A percentile compares a stretch with the other conserved stretches of the same genome.
phyloP scores from a whole-genome alignment of 75 land plant species.

The Pseudotsuga menziesii region DNA sequence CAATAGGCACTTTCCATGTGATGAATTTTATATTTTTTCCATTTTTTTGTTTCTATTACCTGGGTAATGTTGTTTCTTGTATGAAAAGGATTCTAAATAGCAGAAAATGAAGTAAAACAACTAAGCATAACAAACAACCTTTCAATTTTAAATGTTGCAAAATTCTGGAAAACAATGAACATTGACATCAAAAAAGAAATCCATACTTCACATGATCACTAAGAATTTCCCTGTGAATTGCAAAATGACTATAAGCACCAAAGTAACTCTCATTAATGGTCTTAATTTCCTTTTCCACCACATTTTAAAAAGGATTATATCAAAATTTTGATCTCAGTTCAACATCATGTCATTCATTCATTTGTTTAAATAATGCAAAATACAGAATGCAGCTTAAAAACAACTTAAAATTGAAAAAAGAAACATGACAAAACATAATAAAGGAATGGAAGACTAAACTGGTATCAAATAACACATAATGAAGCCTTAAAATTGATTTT shows the following conservation, averaged over 20 bases:
- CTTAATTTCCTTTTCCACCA: conserved; percentile 49
- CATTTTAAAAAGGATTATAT: conserved; percentile 21
- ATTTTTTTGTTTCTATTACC: not conserved
- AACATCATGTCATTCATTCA: not conserved
- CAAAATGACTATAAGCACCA: conserved; percentile 81
- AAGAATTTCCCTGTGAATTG: conserved; percentile 96
- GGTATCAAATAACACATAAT: not conserved
- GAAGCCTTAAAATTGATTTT: not conserved
- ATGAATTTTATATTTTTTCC: not conserved
- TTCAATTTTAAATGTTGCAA: not conserved
- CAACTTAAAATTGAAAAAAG: not conserved
- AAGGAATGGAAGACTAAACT: no score
- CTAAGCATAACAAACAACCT: not conserved
- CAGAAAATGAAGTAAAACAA: not conserved
- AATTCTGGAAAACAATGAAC: not conserved
- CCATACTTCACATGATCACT: conserved; percentile 65
- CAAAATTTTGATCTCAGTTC: not conserved
- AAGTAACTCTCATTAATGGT: conserved; percentile 71
- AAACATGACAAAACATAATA: not conserved
- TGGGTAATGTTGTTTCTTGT: not conserved
- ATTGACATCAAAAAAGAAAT: not conserved
- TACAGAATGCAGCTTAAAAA: not conserved
- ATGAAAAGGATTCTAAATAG: not conserved
- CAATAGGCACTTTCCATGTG: not conserved
- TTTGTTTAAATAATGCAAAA: not conserved